A percentile compares a stretch with the other conserved stretches of the same genome.
These are phyloP conservation scores for Hordeum marinum DNA, from an alignment of 176 grass and related monocot genomes.

Conservation along the genomic window DNA sequence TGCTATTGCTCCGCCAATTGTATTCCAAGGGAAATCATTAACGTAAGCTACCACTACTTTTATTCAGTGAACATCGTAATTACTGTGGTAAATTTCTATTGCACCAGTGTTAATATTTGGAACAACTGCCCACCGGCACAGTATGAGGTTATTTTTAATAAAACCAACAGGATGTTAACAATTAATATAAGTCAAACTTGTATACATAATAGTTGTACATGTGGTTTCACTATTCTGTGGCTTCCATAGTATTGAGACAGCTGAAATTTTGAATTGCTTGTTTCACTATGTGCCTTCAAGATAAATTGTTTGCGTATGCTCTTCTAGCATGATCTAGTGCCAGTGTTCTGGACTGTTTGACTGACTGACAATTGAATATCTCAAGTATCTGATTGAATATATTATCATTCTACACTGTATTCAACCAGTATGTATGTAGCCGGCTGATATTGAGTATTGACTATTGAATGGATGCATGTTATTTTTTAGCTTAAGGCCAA, in stretches of 20 bases:
- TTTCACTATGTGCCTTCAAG: background rate
- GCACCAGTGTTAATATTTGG: background rate
- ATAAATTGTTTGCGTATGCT: background rate
- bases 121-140: background rate
- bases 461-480: background rate
- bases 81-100: background rate
- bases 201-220: background rate
- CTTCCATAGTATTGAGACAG: background rate
- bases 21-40: conserved; percentile 78
- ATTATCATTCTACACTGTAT: background rate
- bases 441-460: background rate
- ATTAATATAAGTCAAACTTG: background rate
- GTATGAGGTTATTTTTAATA: background rate
- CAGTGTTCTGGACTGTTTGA: background rate
- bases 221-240: background rate
- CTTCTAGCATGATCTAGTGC: background rate
- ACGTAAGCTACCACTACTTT: conserved; percentile 49
- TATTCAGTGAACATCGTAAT: background rate
- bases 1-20: conserved; percentile 89
- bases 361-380: background rate
- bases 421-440: background rate
- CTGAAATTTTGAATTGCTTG: background rate
- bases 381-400: background rate
- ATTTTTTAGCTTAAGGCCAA: background rate
- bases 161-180: background rate